Percentiles rank a stretch among this genome's conserved stretches.
Evolutionary conservation across 371 early-diverging fungal genomes (phyloP).

Genomic region (Chytridiales sp.): DNA sequence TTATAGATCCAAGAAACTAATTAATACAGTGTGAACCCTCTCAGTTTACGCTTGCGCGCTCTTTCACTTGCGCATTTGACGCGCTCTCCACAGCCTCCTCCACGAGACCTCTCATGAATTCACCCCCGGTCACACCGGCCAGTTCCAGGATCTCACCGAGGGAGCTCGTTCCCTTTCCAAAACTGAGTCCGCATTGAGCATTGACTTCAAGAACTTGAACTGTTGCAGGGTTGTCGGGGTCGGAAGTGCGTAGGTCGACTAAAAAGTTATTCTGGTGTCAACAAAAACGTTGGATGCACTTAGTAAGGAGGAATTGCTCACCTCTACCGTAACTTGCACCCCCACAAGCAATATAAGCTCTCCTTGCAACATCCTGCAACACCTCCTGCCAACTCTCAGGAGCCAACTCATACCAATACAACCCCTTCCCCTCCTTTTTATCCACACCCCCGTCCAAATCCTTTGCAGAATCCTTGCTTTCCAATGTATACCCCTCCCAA

Average conservation of each 20-base stretch:
- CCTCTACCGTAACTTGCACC: constrained; percentile 51
- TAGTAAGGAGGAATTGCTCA: too few species aligned
- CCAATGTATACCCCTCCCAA: constrained; percentile 51
- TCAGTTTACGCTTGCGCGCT: not conserved
- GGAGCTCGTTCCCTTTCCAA: constrained; percentile 37
- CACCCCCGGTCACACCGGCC: constrained; percentile 20
- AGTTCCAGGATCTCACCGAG: constrained; percentile 46
- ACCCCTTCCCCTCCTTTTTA: constrained; percentile 18
- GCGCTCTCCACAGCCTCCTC: constrained; percentile 26
- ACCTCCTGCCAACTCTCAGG: constrained; percentile 38
- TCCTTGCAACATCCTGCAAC: constrained; percentile 29
- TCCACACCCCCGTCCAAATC: too few species aligned
- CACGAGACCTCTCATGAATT: constrained; percentile 41
- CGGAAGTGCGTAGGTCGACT: constrained; percentile 48
- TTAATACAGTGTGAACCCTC: not conserved
- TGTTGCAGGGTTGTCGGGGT: constrained; percentile 30
- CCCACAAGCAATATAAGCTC: constrained; percentile 29
- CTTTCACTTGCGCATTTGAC: not conserved
- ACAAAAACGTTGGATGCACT: too few species aligned
- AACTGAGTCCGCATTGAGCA: constrained; percentile 54
- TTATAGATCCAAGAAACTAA: not conserved
- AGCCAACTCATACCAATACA: constrained; percentile 46
- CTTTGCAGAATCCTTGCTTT: too few species aligned
- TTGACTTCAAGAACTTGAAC: constrained; percentile 53
- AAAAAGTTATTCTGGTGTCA: too few species aligned